Conservation (phyloP, 2,329 filamentous ascomycete species). For the Colletotrichum sp. region DNA sequence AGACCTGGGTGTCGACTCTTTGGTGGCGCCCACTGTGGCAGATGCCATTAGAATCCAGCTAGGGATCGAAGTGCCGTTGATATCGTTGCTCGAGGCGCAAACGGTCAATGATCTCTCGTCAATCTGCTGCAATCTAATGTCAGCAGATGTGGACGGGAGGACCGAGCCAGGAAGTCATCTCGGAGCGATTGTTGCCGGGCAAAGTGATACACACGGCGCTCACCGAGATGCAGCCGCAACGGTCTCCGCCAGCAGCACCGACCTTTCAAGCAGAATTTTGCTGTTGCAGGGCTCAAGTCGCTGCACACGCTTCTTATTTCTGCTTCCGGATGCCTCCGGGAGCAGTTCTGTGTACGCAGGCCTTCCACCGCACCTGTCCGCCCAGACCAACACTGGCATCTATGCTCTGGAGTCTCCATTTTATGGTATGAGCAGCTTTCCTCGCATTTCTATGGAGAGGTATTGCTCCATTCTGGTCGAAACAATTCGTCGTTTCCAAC, state of each 20-base stretch:
- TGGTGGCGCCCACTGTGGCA: not conserved
- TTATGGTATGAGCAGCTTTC: not conserved
- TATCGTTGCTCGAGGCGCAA: not conserved
- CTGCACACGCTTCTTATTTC: not conserved
- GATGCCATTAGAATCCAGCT: not conserved
- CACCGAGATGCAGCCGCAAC: not conserved
- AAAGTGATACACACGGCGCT: not conserved
- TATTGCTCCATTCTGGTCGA: not conserved
- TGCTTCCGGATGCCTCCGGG: not conserved
- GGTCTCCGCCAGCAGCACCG: not conserved
- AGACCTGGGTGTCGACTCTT: not conserved
- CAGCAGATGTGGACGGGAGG: accelerated
- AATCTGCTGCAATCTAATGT: not conserved
- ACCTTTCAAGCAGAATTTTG: not conserved
- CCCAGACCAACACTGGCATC: not conserved
- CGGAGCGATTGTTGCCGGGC: not conserved
- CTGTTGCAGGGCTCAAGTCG: not conserved
- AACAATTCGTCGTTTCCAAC: not conserved
- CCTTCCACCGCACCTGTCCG: not conserved
- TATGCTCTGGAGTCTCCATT: not conserved
- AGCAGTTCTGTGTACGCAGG: not conserved
- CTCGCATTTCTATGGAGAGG: not conserved
- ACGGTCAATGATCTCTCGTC: not conserved
- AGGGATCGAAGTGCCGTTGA: not conserved
- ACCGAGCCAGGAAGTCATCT: not conserved